Evolutionary conservation across 2,329 filamentous ascomycete species (phyloP).

Genomic region (Dendrostoma leiphaemia): DNA sequence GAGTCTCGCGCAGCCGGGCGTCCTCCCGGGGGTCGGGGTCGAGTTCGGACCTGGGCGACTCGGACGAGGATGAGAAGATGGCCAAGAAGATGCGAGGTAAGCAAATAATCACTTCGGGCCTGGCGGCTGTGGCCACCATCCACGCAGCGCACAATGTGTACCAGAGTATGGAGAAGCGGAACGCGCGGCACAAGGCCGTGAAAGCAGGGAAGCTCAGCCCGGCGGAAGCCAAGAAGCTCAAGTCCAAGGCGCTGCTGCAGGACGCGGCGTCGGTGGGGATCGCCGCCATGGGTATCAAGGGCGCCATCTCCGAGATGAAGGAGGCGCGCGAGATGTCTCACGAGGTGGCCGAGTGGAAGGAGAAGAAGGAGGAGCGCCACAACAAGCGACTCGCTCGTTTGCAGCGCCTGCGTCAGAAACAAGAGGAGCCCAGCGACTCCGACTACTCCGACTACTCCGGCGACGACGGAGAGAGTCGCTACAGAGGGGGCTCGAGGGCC

Average conservation of each 20-base stretch:
- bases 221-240: constrained; percentile 54
- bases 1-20: constrained; percentile 29
- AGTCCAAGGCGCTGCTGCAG: constrained; percentile 54
- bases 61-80: constrained; percentile 53
- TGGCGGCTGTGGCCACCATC: constrained; percentile 58
- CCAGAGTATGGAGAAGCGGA: constrained; percentile 56
- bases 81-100: constrained; percentile 61
- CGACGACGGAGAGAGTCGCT: constrained; percentile 19
- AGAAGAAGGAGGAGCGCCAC: constrained; percentile 49
- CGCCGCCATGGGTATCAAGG: constrained; percentile 56
- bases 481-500: constrained; percentile 39
- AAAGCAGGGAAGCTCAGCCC: constrained; percentile 50
- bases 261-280: constrained; percentile 59
- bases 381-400: constrained; percentile 41
- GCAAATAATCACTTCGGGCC: constrained; percentile 55
- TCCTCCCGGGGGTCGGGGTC: constrained; percentile 45
- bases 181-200: constrained; percentile 51
- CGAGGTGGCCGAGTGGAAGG: constrained; percentile 47
- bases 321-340: constrained; percentile 50
- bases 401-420: constrained; percentile 8
- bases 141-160: constrained; percentile 60
- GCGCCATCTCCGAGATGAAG: constrained; percentile 55
- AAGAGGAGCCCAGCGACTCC: constrained; percentile 15
- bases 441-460: constrained; percentile 18
- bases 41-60: constrained; percentile 56